Evolutionary conservation across 2,329 filamentous ascomycete species (phyloP).

Genomic region (Pyrenochaeta sp.): DNA sequence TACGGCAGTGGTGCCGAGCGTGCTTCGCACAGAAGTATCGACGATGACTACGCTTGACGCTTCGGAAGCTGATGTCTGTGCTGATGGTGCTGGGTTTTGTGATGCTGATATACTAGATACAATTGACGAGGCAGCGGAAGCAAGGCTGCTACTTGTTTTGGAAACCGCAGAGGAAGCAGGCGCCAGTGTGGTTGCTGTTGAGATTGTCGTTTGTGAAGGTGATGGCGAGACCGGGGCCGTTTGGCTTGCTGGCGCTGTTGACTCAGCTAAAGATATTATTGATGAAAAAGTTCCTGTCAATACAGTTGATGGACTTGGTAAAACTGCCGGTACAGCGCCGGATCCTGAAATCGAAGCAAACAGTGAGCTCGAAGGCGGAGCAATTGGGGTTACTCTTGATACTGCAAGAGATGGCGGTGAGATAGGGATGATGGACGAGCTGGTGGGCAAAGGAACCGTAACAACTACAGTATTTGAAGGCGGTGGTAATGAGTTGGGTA

Average conservation of each 20-base stretch:
- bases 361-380: background rate
- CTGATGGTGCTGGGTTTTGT: conserved; percentile 11
- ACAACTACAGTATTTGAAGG: background rate
- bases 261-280: background rate
- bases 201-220: conserved; percentile 1
- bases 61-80: conserved; percentile 6
- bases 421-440: background rate
- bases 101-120: background rate
- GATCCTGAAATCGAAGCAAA: background rate
- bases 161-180: background rate
- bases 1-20: conserved; percentile 19
- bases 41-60: conserved; percentile 9
- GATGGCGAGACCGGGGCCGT: conserved; percentile 2
- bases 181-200: background rate
- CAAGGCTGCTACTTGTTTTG: background rate
- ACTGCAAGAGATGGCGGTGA: background rate
- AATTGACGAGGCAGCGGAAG: background rate
- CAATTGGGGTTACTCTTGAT: background rate
- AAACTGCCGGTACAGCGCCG: background rate
- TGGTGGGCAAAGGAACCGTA: background rate
- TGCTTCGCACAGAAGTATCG: conserved; percentile 20
- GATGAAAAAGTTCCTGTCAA: background rate
- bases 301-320: background rate
- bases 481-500: background rate
- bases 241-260: conserved; percentile 1